Base-by-base conservation (phyloP, 208 protist species). In the Trypanosoma melophagium region DNA sequence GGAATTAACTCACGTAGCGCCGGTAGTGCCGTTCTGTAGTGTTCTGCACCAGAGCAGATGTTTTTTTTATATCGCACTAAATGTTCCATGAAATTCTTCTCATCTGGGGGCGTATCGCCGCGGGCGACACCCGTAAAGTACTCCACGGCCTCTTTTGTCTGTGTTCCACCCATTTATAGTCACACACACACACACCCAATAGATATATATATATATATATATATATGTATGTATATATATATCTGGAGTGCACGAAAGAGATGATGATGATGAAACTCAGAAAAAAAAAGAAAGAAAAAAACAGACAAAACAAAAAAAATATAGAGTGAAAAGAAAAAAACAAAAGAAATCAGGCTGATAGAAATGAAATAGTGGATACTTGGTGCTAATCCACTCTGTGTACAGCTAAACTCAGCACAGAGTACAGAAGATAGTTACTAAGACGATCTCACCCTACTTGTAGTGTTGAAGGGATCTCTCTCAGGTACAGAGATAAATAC, bases 31-130 rank as follows among this genome's bases (percentile, higher is more conserved):
- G 77, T 59, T n/a, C 60, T 55, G 50, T 64, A 80, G 24, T 83
- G 67, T 66, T 92, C 85, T 17, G 67, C 52, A 8, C 89, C 86
- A 22, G 65, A 76, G 49, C 77, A 87, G 1, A 94, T 28, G 3
- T 71, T 61, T 13, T 61, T 47, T 49, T 79, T 71, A 61, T 77
- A 84, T 25, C 60, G 66, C 14, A 47, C 24, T n/a, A 86, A 62
- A 42, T 74, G 66, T 17, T 71, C 54, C 9, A 62, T 16, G 41
- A 92, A 90, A 24, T 68, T 60, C 25, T 84, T 80, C n/a, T 79
- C 77, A 31, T 64, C 58, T 7, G 78, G 79, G 16, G 28, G 42
- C 21, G 61, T 63, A n/a, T 60, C 45, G 13, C 44, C 70, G 2
- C 58, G 56, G 21, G 71, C 74, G 24, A 81, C 51, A 21, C 50